Evolutionary conservation across 768 basidiomycete genomes (phyloP).

Genomic region (Pleurotus pulmonarius): DNA sequence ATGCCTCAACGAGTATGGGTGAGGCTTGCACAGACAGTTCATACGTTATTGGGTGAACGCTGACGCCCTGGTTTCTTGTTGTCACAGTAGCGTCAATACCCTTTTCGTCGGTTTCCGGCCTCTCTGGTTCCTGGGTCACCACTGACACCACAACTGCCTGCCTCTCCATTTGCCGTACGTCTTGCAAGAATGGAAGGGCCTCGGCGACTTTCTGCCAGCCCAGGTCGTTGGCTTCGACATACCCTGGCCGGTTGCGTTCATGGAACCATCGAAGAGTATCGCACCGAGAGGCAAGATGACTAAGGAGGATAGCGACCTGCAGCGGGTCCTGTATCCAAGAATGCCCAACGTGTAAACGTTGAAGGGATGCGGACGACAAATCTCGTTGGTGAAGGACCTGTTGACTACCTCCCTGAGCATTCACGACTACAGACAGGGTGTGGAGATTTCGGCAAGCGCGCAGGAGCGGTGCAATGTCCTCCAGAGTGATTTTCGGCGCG

Average conservation of each 20-base stretch:
- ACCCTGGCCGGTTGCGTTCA: conserved; percentile 71
- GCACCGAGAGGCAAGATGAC: conserved; percentile 71
- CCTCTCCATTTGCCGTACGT: conserved; percentile 60
- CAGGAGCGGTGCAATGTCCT: conserved; percentile 57
- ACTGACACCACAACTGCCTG: conserved; percentile 18
- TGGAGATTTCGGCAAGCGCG: conserved; percentile 57
- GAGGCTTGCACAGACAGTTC: conserved; percentile 32
- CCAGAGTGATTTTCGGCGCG: conserved; percentile 57
- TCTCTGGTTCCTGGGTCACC: conserved; percentile 13
- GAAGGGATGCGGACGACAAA: conserved; percentile 60
- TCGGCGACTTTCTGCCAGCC: conserved; percentile 70
- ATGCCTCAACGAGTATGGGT: conserved; percentile 27
- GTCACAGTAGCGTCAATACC: conserved; percentile 40
- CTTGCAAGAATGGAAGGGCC: conserved; percentile 69
- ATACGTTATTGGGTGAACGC: conserved; percentile 24
- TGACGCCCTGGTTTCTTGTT: conserved; percentile 27
- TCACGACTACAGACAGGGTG: conserved; percentile 62
- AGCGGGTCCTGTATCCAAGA: conserved; percentile 71
- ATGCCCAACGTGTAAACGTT: conserved; percentile 73
- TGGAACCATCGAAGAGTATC: conserved; percentile 75
- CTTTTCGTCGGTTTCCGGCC: conserved; percentile 38
- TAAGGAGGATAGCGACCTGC: conserved; percentile 66
- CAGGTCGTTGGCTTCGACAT: conserved; percentile 60
- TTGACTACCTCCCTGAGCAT: conserved; percentile 45
- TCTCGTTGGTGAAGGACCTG: conserved; percentile 42